Evolutionary conservation across 2,329 filamentous ascomycete species (phyloP).

Genomic region (Rhinocladiella similis): DNA sequence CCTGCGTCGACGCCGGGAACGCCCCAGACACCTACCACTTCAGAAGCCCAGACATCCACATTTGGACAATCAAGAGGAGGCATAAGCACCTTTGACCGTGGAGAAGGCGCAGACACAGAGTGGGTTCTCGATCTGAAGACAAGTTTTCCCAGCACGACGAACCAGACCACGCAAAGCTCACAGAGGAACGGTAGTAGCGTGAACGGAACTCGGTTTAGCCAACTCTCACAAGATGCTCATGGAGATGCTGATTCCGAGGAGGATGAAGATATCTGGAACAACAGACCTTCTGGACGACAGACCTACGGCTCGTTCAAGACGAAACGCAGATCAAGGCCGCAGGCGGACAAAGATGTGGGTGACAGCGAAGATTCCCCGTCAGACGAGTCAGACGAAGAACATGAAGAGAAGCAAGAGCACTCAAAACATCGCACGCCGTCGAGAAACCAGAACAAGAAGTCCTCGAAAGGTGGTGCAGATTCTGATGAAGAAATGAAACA

Average conservation of each 20-base stretch:
- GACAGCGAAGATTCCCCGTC: slow-evolving; percentile 4
- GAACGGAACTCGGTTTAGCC: background rate
- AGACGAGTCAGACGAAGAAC: slow-evolving; percentile 1
- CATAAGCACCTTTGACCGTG: slow-evolving; percentile 14
- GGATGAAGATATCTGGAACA: slow-evolving; percentile 24
- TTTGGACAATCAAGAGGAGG: slow-evolving; percentile 13
- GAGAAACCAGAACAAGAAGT: background rate
- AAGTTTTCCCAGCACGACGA: background rate
- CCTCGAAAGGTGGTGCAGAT: slow-evolving; percentile 5
- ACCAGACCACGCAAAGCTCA: background rate
- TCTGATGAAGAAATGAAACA: slow-evolving; percentile 24
- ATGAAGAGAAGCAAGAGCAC: background rate
- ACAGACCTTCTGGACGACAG: slow-evolving; percentile 21
- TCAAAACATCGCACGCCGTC: background rate
- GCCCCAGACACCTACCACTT: slow-evolving; percentile 5
- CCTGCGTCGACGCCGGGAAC: slow-evolving; percentile 14
- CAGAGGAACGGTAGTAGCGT: background rate
- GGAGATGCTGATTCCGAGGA: slow-evolving; percentile 6
- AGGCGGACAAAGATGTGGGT: background rate
- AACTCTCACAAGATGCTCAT: slow-evolving; percentile 4
- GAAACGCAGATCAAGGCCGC: slow-evolving; percentile 10
- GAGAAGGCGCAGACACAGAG: slow-evolving; percentile 25
- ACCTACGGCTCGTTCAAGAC: slow-evolving; percentile 27
- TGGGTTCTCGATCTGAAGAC: slow-evolving; percentile 28
- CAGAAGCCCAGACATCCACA: background rate